Evolutionary conservation across 805 yeast genomes (phyloP).

Genomic region (Ogataea trehaloabstinens): DNA sequence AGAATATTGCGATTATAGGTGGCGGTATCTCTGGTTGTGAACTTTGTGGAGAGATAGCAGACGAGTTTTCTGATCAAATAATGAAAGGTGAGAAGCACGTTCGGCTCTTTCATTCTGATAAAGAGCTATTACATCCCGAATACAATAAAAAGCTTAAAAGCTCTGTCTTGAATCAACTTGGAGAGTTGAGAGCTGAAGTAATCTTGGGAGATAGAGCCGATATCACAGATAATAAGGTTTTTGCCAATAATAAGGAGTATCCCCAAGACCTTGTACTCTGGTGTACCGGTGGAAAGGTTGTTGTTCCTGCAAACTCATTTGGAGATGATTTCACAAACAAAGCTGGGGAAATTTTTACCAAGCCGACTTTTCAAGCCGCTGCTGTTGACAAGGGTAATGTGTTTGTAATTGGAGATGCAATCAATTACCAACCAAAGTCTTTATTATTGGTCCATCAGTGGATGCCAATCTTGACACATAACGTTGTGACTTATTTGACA

Average conservation of each 20-base stretch:
- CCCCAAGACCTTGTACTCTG: slow-evolving; percentile 9
- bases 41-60: slow-evolving; percentile 31
- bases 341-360: slow-evolving; percentile 14
- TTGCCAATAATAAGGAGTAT: slow-evolving; percentile 7
- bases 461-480: slow-evolving; percentile 16
- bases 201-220: slow-evolving; percentile 9
- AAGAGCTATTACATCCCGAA: slow-evolving; percentile 8
- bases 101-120: slow-evolving; percentile 23
- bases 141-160: slow-evolving; percentile 3
- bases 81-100: slow-evolving; percentile 19
- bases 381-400: slow-evolving; percentile 20
- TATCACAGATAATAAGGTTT: slow-evolving; percentile 2
- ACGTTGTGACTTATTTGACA: slow-evolving; percentile 11
- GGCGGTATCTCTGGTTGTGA: slow-evolving; percentile 34
- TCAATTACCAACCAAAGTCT: slow-evolving; percentile 24
- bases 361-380: slow-evolving; percentile 22
- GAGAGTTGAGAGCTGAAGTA: slow-evolving; percentile 6
- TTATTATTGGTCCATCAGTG: slow-evolving; percentile 12
- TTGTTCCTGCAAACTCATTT: slow-evolving; percentile 7
- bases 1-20: slow-evolving; percentile 30
- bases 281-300: slow-evolving; percentile 10
- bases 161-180: slow-evolving; percentile 5
- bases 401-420: slow-evolving; percentile 36
- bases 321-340: slow-evolving; percentile 8
- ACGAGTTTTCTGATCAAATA: slow-evolving; percentile 17